These are phyloP conservation scores for Nicotiana tomentosiformis DNA, from an alignment of 257 asterid species.

Conservation along the genomic window DNA sequence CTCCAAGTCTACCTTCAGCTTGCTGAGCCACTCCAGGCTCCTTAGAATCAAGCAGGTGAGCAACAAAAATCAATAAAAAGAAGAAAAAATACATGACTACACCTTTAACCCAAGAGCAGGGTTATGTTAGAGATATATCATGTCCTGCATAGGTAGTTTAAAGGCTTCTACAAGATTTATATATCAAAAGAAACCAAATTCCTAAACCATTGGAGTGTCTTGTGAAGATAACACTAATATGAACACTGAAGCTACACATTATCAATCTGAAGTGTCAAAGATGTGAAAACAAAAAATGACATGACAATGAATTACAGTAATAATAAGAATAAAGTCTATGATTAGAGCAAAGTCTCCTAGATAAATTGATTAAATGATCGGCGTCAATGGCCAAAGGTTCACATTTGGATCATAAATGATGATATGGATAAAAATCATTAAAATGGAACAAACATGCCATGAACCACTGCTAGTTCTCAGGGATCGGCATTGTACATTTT, in stretches of 20 bases:
- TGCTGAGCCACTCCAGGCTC: not conserved
- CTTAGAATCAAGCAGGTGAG: not conserved
- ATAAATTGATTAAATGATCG: not conserved
- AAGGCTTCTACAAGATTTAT: not conserved
- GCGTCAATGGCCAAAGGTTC: not conserved
- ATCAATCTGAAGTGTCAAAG: not conserved
- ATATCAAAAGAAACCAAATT: not conserved
- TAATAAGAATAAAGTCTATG: not conserved
- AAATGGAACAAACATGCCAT: not conserved
- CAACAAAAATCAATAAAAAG: not conserved
- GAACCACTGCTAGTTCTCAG: not conserved
- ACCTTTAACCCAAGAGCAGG: not conserved
- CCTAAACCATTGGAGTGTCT: not conserved
- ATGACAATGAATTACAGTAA: not conserved
- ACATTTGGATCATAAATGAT: not conserved
- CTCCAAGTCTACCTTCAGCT: not conserved
- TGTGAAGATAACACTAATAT: not conserved
- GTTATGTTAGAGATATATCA: not conserved
- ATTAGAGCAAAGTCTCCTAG: not conserved
- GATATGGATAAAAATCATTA: not conserved
- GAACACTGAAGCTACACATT: not conserved
- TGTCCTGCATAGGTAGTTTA: not conserved
- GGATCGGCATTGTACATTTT: not conserved
- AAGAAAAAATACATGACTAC: not conserved
- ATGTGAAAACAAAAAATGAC: not conserved